Evolutionary conservation across 306 rosid genomes (phyloP).

Genomic region (Pyrus betulifolia): DNA sequence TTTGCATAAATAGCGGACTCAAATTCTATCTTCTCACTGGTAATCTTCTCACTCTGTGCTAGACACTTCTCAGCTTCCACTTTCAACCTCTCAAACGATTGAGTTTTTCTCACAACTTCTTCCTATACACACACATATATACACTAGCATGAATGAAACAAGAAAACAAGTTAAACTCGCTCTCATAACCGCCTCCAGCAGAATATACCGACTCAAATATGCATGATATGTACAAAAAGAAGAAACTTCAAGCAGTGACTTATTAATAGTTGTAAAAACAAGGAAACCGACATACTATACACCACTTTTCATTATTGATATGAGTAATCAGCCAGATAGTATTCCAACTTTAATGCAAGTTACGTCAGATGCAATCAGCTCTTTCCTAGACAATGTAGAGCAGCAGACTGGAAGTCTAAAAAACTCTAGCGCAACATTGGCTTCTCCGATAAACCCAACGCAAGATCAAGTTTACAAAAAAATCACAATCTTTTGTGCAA

Average conservation of each 20-base stretch:
- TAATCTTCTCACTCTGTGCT: slow-evolving; percentile 64
- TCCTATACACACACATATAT: slow-evolving; percentile 42
- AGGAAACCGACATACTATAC: neutral
- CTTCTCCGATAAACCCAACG: neutral
- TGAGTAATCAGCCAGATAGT: neutral
- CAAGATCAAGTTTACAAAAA: neutral
- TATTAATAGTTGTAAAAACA: too few species aligned
- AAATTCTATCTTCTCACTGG: slow-evolving; percentile 65
- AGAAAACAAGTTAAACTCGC: neutral
- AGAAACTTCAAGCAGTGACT: neutral
- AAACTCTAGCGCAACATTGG: neutral
- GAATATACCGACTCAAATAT: neutral
- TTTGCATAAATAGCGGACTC: slow-evolving; percentile 61
- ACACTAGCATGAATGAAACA: neutral
- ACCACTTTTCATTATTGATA: neutral
- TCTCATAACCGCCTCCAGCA: neutral
- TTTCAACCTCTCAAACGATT: slow-evolving; percentile 65
- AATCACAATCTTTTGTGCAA: neutral
- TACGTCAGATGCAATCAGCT: neutral
- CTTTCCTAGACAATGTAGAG: neutral
- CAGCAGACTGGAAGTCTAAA: neutral
- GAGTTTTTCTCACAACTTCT: slow-evolving; percentile 70
- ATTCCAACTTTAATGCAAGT: neutral
- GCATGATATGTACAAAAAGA: neutral
- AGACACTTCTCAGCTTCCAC: slow-evolving; percentile 76